phyloP scores from a whole-genome alignment of 2,329 filamentous ascomycete species.

The Phyllosticta citrichinensis region DNA sequence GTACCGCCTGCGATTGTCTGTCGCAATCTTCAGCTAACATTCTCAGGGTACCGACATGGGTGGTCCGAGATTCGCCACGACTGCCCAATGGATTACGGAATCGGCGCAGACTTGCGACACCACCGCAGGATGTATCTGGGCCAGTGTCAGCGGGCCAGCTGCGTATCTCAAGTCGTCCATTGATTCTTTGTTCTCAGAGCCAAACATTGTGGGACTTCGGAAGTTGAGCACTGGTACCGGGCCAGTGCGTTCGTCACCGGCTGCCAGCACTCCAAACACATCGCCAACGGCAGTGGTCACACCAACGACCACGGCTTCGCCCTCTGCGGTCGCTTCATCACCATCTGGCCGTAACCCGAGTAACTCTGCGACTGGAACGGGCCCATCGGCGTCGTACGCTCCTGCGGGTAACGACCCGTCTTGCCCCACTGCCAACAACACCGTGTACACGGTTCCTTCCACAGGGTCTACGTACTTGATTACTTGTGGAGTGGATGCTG shows the following conservation, averaged over 20 bases:
- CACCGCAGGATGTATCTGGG: background rate
- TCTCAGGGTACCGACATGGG: background rate
- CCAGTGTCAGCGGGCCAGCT: background rate
- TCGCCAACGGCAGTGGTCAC: background rate
- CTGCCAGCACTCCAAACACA: background rate
- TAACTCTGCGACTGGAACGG: too few species aligned
- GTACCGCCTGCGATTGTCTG: too few species aligned
- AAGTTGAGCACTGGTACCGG: too few species aligned
- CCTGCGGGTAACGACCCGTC: background rate
- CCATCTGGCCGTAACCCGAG: too few species aligned
- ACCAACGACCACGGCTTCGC: too few species aligned
- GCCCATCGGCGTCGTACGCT: background rate
- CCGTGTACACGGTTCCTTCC: background rate
- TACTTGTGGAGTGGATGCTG: background rate
- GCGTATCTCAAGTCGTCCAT: background rate
- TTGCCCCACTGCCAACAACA: background rate
- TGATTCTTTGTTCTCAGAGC: too few species aligned
- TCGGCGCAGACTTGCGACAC: background rate
- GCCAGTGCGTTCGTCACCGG: too few species aligned
- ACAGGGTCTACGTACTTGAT: background rate
- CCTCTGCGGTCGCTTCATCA: too few species aligned
- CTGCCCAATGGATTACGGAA: background rate
- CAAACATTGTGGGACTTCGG: too few species aligned
- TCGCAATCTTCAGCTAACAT: background rate
- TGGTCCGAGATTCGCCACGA: background rate